These are phyloP conservation scores for Thermomyces lanuginosus DNA, from an alignment of 2,329 filamentous ascomycete species.

Conservation along the genomic window DNA sequence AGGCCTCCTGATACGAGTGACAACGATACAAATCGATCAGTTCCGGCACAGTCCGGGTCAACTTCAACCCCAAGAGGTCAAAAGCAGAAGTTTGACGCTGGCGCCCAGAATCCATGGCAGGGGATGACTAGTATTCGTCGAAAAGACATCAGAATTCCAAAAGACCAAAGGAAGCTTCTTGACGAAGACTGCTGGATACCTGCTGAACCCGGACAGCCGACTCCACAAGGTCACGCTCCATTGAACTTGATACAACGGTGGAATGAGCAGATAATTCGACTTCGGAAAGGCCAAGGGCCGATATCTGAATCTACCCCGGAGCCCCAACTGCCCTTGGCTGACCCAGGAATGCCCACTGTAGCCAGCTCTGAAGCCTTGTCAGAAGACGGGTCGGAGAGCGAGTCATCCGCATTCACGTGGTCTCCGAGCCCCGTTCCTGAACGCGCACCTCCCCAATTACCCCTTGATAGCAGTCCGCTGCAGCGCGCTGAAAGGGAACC, in stretches of 20 bases:
- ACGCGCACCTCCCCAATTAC: slow-evolving; percentile 2
- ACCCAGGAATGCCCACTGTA: neutral
- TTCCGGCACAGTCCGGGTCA: neutral
- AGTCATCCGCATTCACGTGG: slow-evolving; percentile 9
- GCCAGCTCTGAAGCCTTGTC: slow-evolving; percentile 8
- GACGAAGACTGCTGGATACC: slow-evolving; percentile 28
- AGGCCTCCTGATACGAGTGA: neutral
- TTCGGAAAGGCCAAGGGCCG: slow-evolving; percentile 6
- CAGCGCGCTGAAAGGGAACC: neutral
- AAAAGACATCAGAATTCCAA: slow-evolving; percentile 30
- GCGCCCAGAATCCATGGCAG: slow-evolving; percentile 14
- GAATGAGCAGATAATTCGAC: slow-evolving; percentile 14
- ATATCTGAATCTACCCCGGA: slow-evolving; percentile 1
- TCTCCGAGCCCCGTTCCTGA: slow-evolving; percentile 7
- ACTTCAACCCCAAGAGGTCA: neutral
- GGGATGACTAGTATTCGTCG: slow-evolving; percentile 23
- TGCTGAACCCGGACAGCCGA: slow-evolving; percentile 13
- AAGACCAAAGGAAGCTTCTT: slow-evolving; percentile 35
- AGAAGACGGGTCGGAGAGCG: slow-evolving; percentile 9
- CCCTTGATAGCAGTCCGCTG: slow-evolving; percentile 1
- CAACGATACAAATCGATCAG: neutral
- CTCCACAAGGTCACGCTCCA: slow-evolving; percentile 20
- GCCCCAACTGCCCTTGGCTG: slow-evolving; percentile 2
- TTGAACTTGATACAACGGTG: slow-evolving; percentile 19
- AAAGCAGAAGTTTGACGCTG: slow-evolving; percentile 3